phyloP scores from a whole-genome alignment of 305 asterid genomes.

The Fraxinus greggii region DNA sequence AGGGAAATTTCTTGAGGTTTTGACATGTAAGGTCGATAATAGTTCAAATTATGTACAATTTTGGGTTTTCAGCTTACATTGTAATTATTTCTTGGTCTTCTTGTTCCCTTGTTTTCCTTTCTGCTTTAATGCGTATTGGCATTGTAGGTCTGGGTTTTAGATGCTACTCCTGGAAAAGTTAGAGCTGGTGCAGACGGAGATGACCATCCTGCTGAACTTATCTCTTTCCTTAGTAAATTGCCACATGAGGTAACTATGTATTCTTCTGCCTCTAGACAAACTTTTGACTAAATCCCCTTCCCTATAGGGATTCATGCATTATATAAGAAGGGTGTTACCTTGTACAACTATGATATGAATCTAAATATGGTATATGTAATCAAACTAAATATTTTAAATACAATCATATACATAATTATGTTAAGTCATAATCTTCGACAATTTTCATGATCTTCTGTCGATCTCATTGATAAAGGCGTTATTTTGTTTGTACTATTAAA shows the following conservation, averaged over 20 bases:
- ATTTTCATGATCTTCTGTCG: no score
- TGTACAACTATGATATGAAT: no score
- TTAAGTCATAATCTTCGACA: no score
- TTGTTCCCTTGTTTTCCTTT: background rate
- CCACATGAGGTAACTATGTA: slow-evolving; percentile 59
- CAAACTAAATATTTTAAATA: no score
- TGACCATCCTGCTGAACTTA: slow-evolving; percentile 95
- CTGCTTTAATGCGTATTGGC: slow-evolving; percentile 17
- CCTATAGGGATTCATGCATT: no score
- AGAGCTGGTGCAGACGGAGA: slow-evolving; percentile 94
- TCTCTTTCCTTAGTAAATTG: slow-evolving; percentile 61
- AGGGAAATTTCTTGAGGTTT: background rate
- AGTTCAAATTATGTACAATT: background rate
- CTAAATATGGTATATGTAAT: no score
- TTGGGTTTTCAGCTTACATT: background rate
- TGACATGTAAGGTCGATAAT: background rate
- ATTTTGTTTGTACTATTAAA: background rate
- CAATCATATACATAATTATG: no score
- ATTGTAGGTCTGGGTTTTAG: slow-evolving; percentile 90
- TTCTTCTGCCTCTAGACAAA: slow-evolving; percentile 6
- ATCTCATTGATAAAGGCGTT: background rate
- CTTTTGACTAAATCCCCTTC: no score
- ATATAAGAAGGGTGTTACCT: no score
- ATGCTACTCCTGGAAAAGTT: slow-evolving; percentile 95
- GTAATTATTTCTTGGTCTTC: background rate